A percentile compares a stretch with the other conserved stretches of the same genome.
phyloP scores from a whole-genome alignment of 1,139 yeast genomes.

The Pneumocystis canis region DNA sequence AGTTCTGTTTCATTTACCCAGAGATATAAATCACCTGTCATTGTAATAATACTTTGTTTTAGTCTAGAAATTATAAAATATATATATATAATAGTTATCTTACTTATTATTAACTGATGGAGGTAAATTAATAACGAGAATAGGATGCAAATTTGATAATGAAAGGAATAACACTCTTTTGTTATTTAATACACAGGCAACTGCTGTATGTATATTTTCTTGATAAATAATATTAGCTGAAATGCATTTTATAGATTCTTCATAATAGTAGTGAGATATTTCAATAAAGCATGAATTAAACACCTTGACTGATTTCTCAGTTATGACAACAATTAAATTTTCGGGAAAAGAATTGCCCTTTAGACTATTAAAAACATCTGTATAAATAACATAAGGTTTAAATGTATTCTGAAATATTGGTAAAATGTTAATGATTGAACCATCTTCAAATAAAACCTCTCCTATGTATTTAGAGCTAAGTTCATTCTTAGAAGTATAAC shows the following conservation, averaged over 20 bases:
- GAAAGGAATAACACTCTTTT: not conserved
- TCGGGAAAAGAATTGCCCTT: not conserved
- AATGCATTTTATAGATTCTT: not conserved
- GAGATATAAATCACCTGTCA: slow-evolving; percentile 57
- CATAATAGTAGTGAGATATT: not conserved
- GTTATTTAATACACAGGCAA: not conserved
- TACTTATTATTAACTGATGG: not conserved
- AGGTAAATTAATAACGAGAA: not conserved
- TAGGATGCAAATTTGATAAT: not conserved
- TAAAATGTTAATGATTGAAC: not conserved
- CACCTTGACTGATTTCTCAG: slow-evolving; percentile 3
- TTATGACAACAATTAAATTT: slow-evolving; percentile 3
- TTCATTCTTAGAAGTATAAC: slow-evolving; percentile 63
- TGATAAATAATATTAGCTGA: not conserved
- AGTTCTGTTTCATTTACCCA: slow-evolving; percentile 47
- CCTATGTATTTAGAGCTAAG: slow-evolving; percentile 29
- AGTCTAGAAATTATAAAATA: not conserved
- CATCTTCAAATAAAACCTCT: not conserved
- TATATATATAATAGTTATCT: not conserved
- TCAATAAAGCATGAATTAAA: slow-evolving; percentile 1
- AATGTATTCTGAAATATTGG: not conserved
- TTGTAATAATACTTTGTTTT: slow-evolving; percentile 32
- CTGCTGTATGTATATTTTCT: not conserved
- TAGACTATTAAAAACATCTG: not conserved
- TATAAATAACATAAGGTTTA: not conserved